Percentiles rank a stretch among this genome's conserved stretches.
Conservation (phyloP, 2,329 filamentous ascomycete species). For the Stagonosporopsis cucurbitacearum region DNA sequence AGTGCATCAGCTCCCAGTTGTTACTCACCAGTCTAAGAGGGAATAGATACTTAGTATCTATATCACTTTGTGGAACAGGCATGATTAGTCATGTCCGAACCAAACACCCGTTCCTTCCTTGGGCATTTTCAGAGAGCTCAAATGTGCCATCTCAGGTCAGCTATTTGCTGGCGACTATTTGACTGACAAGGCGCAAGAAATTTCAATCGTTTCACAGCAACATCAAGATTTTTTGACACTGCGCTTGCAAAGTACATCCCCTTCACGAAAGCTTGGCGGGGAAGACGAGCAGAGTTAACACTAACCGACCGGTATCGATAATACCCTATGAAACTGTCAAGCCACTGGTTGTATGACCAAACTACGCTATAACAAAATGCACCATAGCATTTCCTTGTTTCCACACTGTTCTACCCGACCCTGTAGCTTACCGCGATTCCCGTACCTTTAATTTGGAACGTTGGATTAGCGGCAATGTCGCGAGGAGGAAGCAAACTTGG, state of each 20-base stretch:
- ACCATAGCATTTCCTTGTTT: no score
- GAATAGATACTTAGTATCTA: neutral
- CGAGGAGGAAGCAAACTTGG: no score
- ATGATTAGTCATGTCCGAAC: neutral
- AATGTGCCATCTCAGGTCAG: neutral
- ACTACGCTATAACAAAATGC: no score
- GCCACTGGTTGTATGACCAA: no score
- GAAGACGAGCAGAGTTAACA: neutral
- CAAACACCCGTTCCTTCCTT: neutral
- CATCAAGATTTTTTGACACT: neutral
- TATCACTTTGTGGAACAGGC: neutral
- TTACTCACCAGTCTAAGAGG: neutral
- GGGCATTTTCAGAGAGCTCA: neutral
- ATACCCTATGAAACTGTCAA: no score
- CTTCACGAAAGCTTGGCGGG: neutral
- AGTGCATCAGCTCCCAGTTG: neutral
- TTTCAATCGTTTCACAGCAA: neutral
- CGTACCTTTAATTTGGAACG: no score
- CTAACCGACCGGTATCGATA: no score
- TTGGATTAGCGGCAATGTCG: no score
- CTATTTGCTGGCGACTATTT: neutral
- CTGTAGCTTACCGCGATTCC: no score
- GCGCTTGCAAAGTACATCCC: neutral
- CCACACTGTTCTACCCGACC: no score
- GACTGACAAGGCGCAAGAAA: neutral